Evolutionary conservation across 805 yeast genomes (phyloP), one percentile per base, ranked within the genome.

Genomic region (Candida dendrica): DNA sequence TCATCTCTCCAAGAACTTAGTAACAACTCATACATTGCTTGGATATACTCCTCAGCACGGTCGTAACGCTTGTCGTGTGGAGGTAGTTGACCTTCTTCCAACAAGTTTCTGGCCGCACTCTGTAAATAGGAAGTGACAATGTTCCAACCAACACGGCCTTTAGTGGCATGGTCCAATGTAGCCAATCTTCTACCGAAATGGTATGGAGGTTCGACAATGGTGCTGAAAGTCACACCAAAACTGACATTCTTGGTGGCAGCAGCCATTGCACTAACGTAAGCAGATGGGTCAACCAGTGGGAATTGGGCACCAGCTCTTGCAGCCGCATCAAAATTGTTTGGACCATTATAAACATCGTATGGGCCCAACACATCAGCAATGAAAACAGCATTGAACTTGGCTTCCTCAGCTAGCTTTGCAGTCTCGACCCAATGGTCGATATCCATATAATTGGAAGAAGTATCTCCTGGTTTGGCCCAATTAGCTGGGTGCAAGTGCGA

Each of bases 91-190:
- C 54, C 60, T 4, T 56, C 60, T 33, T 64, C 61, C 26, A 60
- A 47, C 24, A 61, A 47, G 45, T 64, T 62, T 42, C 61, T 48
- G 9, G 69, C 63, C 6, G 69, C 71, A 47, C 64, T 56, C 39
- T 65, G 66, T 36, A 65, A 48, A 40, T 66, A 63, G 6, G 68
- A 61, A 17, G 67, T 58, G 18, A 65, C 70, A 14, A 65, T 57
- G 42, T 65, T 65, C 70, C 70, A 65, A 22, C 70, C 70, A 42
- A 65, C 42, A 45, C 70, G 53, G 13, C 71, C 70, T 16, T 55
- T 53, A 6, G 67, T 59, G 41, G 66, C 53, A 43, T 66, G 71
- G 42, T 65, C 70, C 35, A 65, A 52, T 3, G 71, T 66, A 8
- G 68, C 64, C 36, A 65, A 47, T 37, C 69, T 48, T 47, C 69